These are phyloP conservation scores for Eucalyptus victrix DNA, from an alignment of 345 rosid genomes.

Conservation along the genomic window DNA sequence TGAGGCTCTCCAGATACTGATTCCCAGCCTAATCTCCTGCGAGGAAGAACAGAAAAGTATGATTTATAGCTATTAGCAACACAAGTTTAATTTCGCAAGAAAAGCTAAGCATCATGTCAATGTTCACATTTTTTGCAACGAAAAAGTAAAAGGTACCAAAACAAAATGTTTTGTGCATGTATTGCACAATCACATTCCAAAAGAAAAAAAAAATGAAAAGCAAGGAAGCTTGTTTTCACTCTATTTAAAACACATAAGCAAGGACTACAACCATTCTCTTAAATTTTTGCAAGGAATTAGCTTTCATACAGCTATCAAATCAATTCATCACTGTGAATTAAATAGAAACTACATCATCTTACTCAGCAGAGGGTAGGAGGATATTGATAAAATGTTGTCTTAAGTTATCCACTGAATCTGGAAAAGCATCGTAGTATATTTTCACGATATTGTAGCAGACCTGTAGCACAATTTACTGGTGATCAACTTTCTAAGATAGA, in stretches of 20 bases:
- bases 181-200: not conserved
- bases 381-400: constrained; percentile 6
- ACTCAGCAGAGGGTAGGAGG: constrained; percentile 16
- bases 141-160: not conserved
- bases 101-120: not conserved
- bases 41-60: not conserved
- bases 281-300: not conserved
- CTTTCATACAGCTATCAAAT: not conserved
- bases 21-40: constrained; percentile 24
- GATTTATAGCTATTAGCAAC: not conserved
- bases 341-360: not conserved
- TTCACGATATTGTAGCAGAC: constrained; percentile 9
- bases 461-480: not conserved
- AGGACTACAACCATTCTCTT: not conserved
- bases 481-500: not conserved
- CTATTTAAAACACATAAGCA: not conserved
- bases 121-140: not conserved
- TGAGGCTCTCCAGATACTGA: constrained; percentile 15
- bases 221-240: not conserved
- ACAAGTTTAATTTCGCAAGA: not conserved
- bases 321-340: not conserved
- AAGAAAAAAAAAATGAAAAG: not conserved
- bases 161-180: not conserved
- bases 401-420: constrained; percentile 5
- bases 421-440: constrained; percentile 11